Conservation (phyloP, 139 green algal genomes). For the Coelastrella sp. region DNA sequence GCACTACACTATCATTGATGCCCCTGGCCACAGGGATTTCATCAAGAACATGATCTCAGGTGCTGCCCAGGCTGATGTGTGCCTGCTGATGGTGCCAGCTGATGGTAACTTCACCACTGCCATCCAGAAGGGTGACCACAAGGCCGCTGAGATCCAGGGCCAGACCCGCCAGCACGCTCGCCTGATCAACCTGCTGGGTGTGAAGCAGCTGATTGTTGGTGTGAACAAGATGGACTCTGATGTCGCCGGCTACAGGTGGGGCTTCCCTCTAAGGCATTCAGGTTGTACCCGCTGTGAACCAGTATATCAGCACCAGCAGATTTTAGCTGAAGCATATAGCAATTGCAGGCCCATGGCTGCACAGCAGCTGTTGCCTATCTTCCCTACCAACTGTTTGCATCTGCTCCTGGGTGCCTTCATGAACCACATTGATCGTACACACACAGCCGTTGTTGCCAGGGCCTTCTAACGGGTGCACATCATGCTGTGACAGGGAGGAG, state of each 20-base stretch:
- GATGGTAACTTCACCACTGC: constrained; percentile 97
- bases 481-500: constrained; percentile 59
- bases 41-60: constrained; percentile 99
- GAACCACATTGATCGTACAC: background rate
- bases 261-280: background rate
- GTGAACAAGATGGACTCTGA: constrained; percentile 99
- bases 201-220: constrained; percentile 97
- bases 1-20: constrained; percentile 99
- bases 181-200: constrained; percentile 97
- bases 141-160: constrained; percentile 95
- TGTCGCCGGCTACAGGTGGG: constrained; percentile 88
- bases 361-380: background rate
- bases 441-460: background rate
- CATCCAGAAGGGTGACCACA: constrained; percentile 99
- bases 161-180: constrained; percentile 99
- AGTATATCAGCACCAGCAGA: background rate
- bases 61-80: constrained; percentile 93
- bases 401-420: background rate
- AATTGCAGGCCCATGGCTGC: too few relatives aligned
- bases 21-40: constrained; percentile 93
- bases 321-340: background rate
- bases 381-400: background rate
- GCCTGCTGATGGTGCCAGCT: constrained; percentile 89
- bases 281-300: background rate
- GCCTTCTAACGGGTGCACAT: background rate